Evolutionary conservation across 2,329 filamentous ascomycete genomes (phyloP), one percentile per base, ranked within the genome.

Genomic region (Graphilbum fragrans): DNA sequence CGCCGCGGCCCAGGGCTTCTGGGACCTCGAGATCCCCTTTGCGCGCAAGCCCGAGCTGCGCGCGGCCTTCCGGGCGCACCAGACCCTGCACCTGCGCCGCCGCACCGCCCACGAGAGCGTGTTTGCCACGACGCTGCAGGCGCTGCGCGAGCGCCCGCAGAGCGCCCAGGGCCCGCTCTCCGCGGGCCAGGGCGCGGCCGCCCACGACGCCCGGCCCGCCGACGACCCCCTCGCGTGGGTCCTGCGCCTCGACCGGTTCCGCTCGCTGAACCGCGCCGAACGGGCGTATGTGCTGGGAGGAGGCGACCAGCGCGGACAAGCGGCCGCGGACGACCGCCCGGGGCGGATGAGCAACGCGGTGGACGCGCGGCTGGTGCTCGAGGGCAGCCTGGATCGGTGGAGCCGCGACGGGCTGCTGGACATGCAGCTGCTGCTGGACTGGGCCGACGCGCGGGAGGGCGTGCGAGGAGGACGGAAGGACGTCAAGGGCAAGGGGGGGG

Each of bases 1-100:
- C 2, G 69, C 69, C 5, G 70, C 77, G 2, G 70, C 77, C 4
- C 67, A 77, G 5, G 67, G 70, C 4, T 90, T 86, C 63, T 95
- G 88, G 88, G 80, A 85, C 34, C 70, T 93, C 3, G 77, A 78
- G 6, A 67, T 94, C 4, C 80, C 92, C 54, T 86, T 95, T 48
- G 65, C 64, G 4, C 64, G 68, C 38, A 77, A 82, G 43, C 65
- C 78, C 0, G 59, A 66, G 0, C 73, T 92, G 38, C 65, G 74
- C 5, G 60, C 69, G 1, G 74, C 78, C 4, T 86, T 94, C 62
- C 64, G 64, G 11, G 66, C 68, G 18, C 79, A 80, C 21, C 86
- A 93, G 51, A 83, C 76, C 2, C 64, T 95, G 34, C 80, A 79
- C 52, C 76, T 94, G 5, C 75, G 82, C 17, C 71, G 82, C 16